Percentiles rank a stretch among this genome's conserved stretches.
phyloP scores from a whole-genome alignment of 352 stramenopile genomes.

The Pythium rishiriense region DNA sequence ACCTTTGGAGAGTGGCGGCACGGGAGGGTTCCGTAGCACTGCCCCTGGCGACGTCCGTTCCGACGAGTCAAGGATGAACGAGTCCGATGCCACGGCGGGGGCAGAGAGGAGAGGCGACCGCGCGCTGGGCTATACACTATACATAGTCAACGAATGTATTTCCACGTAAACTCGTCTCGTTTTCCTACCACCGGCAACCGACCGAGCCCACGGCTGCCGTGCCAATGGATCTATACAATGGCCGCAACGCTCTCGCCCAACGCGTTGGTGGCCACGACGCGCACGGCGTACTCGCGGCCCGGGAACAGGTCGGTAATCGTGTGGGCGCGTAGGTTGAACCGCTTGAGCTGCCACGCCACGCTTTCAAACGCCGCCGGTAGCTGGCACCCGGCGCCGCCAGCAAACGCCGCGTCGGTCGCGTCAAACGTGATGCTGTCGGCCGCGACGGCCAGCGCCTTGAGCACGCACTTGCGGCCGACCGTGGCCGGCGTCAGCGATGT shows the following conservation, averaged over 20 bases:
- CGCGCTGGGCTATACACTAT: too few relatives aligned
- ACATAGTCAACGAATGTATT: neutral
- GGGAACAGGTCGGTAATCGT: conserved; percentile 60
- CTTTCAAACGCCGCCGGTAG: conserved; percentile 47
- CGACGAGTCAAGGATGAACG: too few relatives aligned
- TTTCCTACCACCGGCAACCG: too few relatives aligned
- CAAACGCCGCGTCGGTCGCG: conserved; percentile 19
- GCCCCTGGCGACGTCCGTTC: too few relatives aligned
- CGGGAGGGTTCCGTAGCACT: too few relatives aligned
- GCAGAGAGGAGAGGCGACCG: too few relatives aligned
- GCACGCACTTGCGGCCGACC: conserved; percentile 44
- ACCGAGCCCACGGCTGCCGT: neutral
- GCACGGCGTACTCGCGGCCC: conserved; percentile 68
- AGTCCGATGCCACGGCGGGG: too few relatives aligned
- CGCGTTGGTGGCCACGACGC: conserved; percentile 43
- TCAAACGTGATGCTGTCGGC: conserved; percentile 22
- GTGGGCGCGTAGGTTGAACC: conserved; percentile 63
- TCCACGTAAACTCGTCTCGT: neutral
- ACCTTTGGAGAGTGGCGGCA: too few relatives aligned
- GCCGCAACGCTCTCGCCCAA: conserved; percentile 46
- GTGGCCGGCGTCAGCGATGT: conserved; percentile 48
- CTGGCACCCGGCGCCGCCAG: conserved; percentile 37
- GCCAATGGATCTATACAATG: conserved; percentile 20
- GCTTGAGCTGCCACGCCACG: conserved; percentile 57
- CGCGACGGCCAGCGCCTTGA: conserved; percentile 30